A percentile compares a stretch with the other conserved stretches of the same genome.
phyloP scores from a whole-genome alignment of 345 rosid genomes.

The Lepidium sativum region DNA sequence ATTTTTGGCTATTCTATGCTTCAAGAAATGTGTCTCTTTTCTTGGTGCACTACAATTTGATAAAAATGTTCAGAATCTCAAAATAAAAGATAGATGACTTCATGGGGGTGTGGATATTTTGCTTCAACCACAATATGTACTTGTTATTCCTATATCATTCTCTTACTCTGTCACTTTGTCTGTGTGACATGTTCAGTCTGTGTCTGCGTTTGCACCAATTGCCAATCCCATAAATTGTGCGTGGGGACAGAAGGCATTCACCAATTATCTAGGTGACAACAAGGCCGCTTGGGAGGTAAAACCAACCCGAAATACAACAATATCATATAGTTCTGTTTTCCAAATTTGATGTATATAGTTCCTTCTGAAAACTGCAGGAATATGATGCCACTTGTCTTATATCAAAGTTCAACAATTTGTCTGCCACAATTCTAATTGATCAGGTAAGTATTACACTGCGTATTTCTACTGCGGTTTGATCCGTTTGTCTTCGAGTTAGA shows the following conservation, averaged over 20 bases:
- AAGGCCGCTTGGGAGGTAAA: slow-evolving; percentile 84
- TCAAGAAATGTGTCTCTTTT: too few species aligned
- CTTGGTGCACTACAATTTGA: too few species aligned
- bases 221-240: slow-evolving; percentile 67
- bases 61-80: too few species aligned
- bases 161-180: background rate
- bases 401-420: slow-evolving; percentile 45
- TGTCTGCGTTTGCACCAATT: slow-evolving; percentile 86
- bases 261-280: slow-evolving; percentile 66
- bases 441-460: slow-evolving; percentile 40
- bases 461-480: background rate
- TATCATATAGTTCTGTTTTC: background rate
- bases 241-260: slow-evolving; percentile 92
- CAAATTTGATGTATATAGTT: background rate
- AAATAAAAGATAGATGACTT: too few species aligned
- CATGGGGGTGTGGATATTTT: too few species aligned
- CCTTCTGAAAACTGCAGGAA: slow-evolving; percentile 39
- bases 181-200: slow-evolving; percentile 48
- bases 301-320: background rate
- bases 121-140: background rate
- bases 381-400: slow-evolving; percentile 77
- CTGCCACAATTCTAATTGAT: slow-evolving; percentile 77
- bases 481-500: background rate
- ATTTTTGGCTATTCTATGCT: too few species aligned
- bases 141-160: background rate